phyloP scores from a whole-genome alignment of 306 rosid genomes.

The Castanopsis chinensis region DNA sequence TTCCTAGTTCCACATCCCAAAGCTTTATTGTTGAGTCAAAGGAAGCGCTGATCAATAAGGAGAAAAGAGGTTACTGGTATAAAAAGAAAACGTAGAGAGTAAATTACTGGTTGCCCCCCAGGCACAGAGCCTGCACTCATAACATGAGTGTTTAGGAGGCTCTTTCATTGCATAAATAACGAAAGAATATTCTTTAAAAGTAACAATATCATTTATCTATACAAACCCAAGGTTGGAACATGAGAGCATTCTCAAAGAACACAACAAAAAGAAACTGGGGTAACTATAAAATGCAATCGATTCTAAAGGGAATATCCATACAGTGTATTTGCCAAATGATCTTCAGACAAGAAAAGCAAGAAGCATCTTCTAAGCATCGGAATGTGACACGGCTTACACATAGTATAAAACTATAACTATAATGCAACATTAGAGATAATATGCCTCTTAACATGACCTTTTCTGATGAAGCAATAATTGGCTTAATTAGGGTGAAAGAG shows the following conservation, averaged over 20 bases:
- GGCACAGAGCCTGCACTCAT: neutral
- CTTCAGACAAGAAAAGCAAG: neutral
- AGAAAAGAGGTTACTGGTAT: neutral
- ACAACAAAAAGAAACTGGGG: neutral
- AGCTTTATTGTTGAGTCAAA: constrained; percentile 61
- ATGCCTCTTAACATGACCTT: neutral
- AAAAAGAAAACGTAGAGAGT: neutral
- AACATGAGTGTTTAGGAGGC: neutral
- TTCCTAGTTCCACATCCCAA: constrained; percentile 66
- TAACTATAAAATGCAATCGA: neutral
- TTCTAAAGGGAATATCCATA: neutral
- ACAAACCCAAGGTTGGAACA: neutral
- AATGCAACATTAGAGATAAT: neutral
- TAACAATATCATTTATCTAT: neutral
- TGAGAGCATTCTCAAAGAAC: neutral
- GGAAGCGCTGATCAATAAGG: constrained; percentile 46
- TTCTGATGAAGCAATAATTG: neutral
- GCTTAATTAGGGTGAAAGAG: neutral
- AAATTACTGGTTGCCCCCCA: neutral
- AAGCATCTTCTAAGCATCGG: neutral
- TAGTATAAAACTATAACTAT: neutral
- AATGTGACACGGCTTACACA: neutral
- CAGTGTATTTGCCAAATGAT: neutral
- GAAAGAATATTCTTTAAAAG: neutral
- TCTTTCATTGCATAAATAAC: neutral